phyloP scores from a whole-genome alignment of 176 grass and related monocot genomes.

The Poa annua region DNA sequence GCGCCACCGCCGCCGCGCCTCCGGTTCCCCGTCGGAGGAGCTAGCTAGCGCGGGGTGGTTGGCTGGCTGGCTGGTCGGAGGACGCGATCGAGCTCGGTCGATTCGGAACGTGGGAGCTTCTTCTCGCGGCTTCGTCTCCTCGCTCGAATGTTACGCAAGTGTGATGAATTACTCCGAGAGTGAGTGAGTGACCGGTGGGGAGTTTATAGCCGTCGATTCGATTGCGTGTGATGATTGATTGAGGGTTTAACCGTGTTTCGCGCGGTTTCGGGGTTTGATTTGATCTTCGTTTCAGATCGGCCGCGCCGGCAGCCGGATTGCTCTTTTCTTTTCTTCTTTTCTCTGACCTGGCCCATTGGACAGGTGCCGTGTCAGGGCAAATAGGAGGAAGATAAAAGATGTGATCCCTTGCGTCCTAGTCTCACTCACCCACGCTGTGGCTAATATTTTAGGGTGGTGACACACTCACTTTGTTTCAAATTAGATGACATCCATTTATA shows the following conservation, averaged over 20 bases:
- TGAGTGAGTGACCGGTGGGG: slow-evolving; percentile 6
- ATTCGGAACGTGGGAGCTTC: slow-evolving; percentile 18
- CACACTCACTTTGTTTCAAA: too few relatives aligned
- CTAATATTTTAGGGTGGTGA: too few relatives aligned
- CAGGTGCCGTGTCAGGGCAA: slow-evolving; percentile 38
- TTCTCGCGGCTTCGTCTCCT: slow-evolving; percentile 9
- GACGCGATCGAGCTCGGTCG: not conserved
- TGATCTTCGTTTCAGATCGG: not conserved
- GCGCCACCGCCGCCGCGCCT: slow-evolving; percentile 16
- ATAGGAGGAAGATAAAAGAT: slow-evolving; percentile 39
- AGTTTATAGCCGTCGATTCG: slow-evolving; percentile 26
- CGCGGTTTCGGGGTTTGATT: slow-evolving; percentile 12
- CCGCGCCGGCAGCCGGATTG: slow-evolving; percentile 18
- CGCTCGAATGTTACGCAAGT: slow-evolving; percentile 5
- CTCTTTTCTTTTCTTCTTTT: not conserved
- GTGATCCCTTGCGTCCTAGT: slow-evolving; percentile 34
- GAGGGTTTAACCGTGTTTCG: not conserved
- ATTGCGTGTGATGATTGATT: not conserved
- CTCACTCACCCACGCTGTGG: not conserved
- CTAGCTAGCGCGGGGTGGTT: not conserved
- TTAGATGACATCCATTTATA: too few relatives aligned
- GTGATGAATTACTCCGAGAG: slow-evolving; percentile 3
- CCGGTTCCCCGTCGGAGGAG: not conserved
- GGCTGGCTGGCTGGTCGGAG: slow-evolving; percentile 30
- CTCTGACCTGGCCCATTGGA: slow-evolving; percentile 17